Evolutionary conservation across 306 rosid species (phyloP), one percentile per base, ranked within the genome.

Genomic region (Myrica gale): DNA sequence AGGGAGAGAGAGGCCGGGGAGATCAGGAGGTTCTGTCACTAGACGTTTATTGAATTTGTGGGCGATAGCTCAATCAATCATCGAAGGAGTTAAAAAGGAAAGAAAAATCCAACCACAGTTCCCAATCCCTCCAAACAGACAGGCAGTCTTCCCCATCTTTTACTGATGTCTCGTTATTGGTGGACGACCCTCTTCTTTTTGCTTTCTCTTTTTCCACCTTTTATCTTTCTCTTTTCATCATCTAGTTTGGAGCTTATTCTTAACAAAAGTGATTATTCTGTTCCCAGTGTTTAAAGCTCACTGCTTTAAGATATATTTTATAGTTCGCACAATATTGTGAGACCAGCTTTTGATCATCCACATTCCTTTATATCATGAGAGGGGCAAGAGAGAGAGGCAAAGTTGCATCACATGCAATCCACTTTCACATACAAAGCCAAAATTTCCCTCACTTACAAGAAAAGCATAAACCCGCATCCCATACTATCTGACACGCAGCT

Each of bases 371-470:
- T 66, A 79, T 78, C 69, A 4, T 56, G 72, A 71, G 45, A 69
- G 60, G 76, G 78, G 60, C 68, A 68, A 60, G 51, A 50, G 48
- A 41, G 39, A 32, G 17, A 41, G 72, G 69, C 82, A 90, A 89
- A 83, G 82, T 74, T 81, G 56, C 75, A 56, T 82, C 85, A 78
- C 88, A 81, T 85, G 85, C 77, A 45, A 70, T 71, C 81, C 82
- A 84, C 85, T 81, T 78, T 80, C 69, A 71, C 75, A 69, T 43
- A 63, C 76, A 85, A 82, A 85, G 88, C 90, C 92, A 93, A 89
- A 88, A 85, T 85, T 90, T 89, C 91, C 98, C 96, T 93, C 97
- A 77, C 90, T 82, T 75, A 84, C 95, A 93, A 90, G 98, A 90
- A 93, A 93, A 85, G 98, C 89, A 93, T 96, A 88, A 89, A 71